Percentiles rank a stretch among this genome's conserved stretches.
Conservation (phyloP, 208 protist species). For the Acanthamoeba divionensis region DNA sequence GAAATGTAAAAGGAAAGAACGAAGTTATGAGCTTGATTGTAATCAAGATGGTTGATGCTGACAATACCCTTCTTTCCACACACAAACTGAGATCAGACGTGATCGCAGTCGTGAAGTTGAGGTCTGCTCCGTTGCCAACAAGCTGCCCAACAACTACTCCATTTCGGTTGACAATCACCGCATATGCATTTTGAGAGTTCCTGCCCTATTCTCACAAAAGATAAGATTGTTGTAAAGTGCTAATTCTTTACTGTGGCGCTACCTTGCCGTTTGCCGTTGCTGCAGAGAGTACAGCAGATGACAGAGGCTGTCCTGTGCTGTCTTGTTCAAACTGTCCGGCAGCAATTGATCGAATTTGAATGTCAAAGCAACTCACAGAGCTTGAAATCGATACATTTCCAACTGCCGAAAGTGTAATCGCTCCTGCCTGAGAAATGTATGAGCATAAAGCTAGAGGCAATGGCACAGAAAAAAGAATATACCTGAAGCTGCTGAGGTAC, state of each 20-base stretch:
- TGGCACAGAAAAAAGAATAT: neutral
- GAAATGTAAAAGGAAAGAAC: neutral
- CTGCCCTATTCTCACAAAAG: neutral
- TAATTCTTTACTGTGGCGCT: neutral
- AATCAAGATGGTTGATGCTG: neutral
- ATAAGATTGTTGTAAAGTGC: neutral
- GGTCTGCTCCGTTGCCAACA: neutral
- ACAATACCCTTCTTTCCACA: neutral
- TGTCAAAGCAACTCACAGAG: neutral
- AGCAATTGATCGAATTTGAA: neutral
- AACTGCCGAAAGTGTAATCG: neutral
- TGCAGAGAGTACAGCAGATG: no score
- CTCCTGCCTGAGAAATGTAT: neutral
- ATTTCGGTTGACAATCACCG: neutral
- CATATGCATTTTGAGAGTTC: neutral
- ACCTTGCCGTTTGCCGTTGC: neutral
- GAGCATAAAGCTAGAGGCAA: neutral
- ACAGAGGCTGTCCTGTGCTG: no score
- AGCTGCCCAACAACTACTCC: neutral
- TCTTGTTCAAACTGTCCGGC: neutral
- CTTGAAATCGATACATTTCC: neutral
- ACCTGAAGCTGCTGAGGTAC: neutral
- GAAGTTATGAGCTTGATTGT: neutral
- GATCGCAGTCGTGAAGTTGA: neutral
- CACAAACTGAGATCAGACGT: neutral